Percentiles rank a stretch among this genome's conserved stretches.
phyloP scores from a whole-genome alignment of 495 filamentous ascomycete species.

The Aspergillus egyptiacus region DNA sequence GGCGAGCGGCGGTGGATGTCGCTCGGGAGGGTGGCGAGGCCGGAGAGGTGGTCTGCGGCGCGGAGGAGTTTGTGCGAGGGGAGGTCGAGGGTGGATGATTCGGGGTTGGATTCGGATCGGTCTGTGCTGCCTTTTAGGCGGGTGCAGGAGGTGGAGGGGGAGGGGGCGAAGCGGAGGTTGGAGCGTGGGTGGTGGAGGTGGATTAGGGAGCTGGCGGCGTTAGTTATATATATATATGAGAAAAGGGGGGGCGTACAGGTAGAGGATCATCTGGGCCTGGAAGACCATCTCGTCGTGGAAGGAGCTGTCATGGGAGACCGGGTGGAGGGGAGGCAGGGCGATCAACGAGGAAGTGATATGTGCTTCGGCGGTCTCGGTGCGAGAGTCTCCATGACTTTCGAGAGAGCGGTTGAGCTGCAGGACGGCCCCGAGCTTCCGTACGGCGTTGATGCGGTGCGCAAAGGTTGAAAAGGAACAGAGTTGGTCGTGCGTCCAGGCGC shows the following conservation, averaged over 20 bases:
- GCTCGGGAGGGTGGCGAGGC: conserved; percentile 66
- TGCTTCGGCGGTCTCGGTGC: conserved; percentile 50
- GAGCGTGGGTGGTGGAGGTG: conserved; percentile 66
- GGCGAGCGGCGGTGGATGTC: conserved; percentile 62
- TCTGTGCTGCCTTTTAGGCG: conserved; percentile 18
- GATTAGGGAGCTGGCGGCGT: conserved; percentile 45
- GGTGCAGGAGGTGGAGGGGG: conserved; percentile 20
- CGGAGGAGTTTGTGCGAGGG: conserved; percentile 66
- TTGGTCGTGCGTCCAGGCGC: conserved; percentile 12
- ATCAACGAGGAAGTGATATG: conserved; percentile 63
- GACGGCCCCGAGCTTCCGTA: conserved; percentile 59
- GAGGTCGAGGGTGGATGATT: conserved; percentile 34
- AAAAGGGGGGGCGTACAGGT: conserved; percentile 14
- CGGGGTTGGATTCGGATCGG: conserved; percentile 20
- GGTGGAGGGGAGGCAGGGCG: conserved; percentile 59
- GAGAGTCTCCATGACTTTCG: conserved; percentile 12
- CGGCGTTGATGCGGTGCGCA: conserved; percentile 41
- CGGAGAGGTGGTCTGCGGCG: conserved; percentile 62
- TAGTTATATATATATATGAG: not conserved
- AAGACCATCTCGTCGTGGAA: conserved; percentile 74
- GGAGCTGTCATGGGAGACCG: conserved; percentile 51
- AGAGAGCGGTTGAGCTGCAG: conserved; percentile 42
- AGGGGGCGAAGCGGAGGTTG: conserved; percentile 26
- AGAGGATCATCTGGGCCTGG: conserved; percentile 66
- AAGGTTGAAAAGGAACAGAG: conserved; percentile 22